phyloP scores from a whole-genome alignment of 345 rosid genomes.

The Theobroma cacao region DNA sequence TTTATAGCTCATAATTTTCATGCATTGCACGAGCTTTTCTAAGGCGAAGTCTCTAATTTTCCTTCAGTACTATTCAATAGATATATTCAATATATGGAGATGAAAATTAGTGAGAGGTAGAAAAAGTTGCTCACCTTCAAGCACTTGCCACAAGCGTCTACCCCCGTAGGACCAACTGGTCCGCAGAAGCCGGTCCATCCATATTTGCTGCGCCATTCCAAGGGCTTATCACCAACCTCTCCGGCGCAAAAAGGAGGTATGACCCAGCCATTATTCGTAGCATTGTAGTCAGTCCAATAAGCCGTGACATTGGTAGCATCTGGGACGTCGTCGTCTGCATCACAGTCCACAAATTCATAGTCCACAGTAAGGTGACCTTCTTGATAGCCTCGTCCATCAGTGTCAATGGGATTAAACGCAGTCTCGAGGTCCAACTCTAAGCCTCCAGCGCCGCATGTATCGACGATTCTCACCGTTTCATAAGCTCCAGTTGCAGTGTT shows the following conservation, averaged over 20 bases:
- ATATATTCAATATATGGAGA: background rate
- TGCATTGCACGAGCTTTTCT: no score
- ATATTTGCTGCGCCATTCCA: slow-evolving; percentile 50
- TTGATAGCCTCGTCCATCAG: slow-evolving; percentile 20
- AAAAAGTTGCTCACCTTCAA: slow-evolving; percentile 29
- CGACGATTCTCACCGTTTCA: slow-evolving; percentile 44
- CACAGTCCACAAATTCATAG: slow-evolving; percentile 37
- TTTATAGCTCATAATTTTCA: no score
- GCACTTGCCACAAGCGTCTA: slow-evolving; percentile 51
- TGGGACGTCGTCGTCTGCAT: background rate
- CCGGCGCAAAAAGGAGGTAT: no score
- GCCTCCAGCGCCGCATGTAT: slow-evolving; percentile 30
- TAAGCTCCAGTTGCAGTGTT: slow-evolving; percentile 29
- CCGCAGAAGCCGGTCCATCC: slow-evolving; percentile 71
- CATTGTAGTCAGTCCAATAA: background rate
- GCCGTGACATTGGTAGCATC: background rate
- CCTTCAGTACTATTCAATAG: no score
- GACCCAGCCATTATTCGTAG: background rate
- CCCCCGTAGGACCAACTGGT: slow-evolving; percentile 46
- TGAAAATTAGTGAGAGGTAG: no score
- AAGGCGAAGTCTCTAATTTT: no score
- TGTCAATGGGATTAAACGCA: background rate
- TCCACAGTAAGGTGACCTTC: slow-evolving; percentile 42
- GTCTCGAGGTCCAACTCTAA: background rate
- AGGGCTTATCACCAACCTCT: slow-evolving; percentile 52